These are phyloP conservation scores for Mucor piriformis DNA, from an alignment of 371 early-diverging fungal species.

Conservation along the genomic window DNA sequence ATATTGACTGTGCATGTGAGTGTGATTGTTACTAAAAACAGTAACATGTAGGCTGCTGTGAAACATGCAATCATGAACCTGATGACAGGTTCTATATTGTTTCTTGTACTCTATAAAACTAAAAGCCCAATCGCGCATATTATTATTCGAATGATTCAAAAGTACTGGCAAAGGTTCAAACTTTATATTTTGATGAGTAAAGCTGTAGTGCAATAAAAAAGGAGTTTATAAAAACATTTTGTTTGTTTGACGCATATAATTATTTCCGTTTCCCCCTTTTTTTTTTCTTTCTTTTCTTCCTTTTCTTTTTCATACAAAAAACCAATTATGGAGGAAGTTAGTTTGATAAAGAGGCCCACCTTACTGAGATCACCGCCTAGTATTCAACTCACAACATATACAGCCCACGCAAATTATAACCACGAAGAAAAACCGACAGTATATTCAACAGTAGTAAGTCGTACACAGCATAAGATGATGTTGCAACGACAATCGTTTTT, in stretches of 20 bases:
- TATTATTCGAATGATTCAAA: slow-evolving; percentile 21
- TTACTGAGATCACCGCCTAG: slow-evolving; percentile 17
- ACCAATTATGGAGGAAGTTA: neutral
- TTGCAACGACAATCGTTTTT: slow-evolving; percentile 56
- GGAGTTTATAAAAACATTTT: neutral
- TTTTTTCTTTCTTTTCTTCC: slow-evolving; percentile 6
- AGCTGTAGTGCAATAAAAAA: slow-evolving; percentile 14
- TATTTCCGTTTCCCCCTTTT: neutral
- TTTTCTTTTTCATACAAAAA: slow-evolving; percentile 4
- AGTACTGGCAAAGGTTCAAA: slow-evolving; percentile 22
- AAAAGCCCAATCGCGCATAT: slow-evolving; percentile 39
- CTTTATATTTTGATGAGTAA: slow-evolving; percentile 14
- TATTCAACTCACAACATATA: slow-evolving; percentile 24
- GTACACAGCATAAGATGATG: slow-evolving; percentile 59
- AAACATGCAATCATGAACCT: slow-evolving; percentile 42
- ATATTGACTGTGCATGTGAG: neutral
- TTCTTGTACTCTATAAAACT: slow-evolving; percentile 34
- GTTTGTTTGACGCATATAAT: neutral
- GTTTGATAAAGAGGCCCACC: slow-evolving; percentile 3
- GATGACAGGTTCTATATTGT: slow-evolving; percentile 27
- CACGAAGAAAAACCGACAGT: neutral
- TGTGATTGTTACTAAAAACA: neutral
- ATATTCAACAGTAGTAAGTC: slow-evolving; percentile 20
- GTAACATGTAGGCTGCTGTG: slow-evolving; percentile 32
- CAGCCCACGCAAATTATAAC: slow-evolving; percentile 18